Conservation (phyloP, 345 rosid species). For the Trapa incisa region DNA sequence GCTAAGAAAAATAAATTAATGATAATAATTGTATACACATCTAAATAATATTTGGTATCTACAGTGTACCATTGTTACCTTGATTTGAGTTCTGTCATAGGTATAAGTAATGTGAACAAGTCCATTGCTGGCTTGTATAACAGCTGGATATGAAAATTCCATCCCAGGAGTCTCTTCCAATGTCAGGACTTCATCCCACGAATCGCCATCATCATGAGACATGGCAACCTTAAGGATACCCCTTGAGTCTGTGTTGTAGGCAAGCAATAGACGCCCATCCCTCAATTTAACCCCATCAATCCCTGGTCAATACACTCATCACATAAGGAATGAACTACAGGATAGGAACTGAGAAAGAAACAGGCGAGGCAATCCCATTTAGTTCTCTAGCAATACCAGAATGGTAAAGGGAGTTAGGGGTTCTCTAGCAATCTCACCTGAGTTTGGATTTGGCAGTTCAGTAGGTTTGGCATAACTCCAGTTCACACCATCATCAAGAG, state of each 20-base stretch:
- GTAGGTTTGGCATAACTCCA: constrained; percentile 67
- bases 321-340: neutral
- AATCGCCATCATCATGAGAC: constrained; percentile 64
- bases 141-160: constrained; percentile 91
- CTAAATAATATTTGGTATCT: neutral
- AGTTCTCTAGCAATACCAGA: neutral
- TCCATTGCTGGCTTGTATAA: constrained; percentile 67
- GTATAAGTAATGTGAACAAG: constrained; percentile 78
- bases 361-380: neutral
- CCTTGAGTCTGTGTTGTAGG: constrained; percentile 71
- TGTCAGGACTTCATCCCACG: constrained; percentile 59
- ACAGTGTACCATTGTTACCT: constrained; percentile 28
- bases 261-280: constrained; percentile 61
- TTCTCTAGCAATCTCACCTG: constrained; percentile 32
- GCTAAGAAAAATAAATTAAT: neutral
- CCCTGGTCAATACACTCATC: constrained; percentile 22
- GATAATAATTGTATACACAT: neutral
- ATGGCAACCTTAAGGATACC: constrained; percentile 67
- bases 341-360: neutral
- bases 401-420: neutral
- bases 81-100: constrained; percentile 73
- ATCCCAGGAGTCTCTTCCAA: constrained; percentile 49
- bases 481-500: constrained; percentile 51
- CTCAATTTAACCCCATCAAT: constrained; percentile 74
- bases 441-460: constrained; percentile 78